phyloP scores from a whole-genome alignment of 2,329 filamentous ascomycete species.

The Colletotrichum sidae region DNA sequence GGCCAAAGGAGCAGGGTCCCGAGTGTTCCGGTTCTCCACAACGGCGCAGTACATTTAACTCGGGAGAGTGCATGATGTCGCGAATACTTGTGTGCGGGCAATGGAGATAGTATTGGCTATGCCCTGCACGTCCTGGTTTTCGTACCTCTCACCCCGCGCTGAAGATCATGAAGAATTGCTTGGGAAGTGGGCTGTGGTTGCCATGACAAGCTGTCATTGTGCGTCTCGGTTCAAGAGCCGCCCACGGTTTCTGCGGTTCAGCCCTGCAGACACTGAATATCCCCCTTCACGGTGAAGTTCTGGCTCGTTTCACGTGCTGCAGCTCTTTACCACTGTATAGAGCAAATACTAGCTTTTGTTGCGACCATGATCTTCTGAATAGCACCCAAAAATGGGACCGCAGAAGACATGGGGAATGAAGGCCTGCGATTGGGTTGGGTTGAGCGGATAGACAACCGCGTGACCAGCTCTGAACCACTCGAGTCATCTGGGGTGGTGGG shows the following conservation, averaged over 20 bases:
- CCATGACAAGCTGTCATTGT: slow-evolving; percentile 23
- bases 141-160: slow-evolving; percentile 29
- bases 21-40: slow-evolving; percentile 23
- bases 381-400: slow-evolving; percentile 7
- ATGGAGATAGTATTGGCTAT: slow-evolving; percentile 23
- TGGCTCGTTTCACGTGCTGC: slow-evolving; percentile 33
- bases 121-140: slow-evolving; percentile 25
- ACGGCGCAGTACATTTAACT: not conserved
- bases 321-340: slow-evolving; percentile 10
- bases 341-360: slow-evolving; percentile 13
- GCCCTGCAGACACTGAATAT: slow-evolving; percentile 28
- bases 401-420: not conserved
- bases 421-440: slow-evolving; percentile 5
- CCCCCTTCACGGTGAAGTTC: slow-evolving; percentile 15
- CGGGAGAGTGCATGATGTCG: slow-evolving; percentile 12
- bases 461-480: slow-evolving; percentile 26
- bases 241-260: slow-evolving; percentile 22
- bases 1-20: slow-evolving; percentile 13
- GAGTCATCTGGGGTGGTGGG: slow-evolving; percentile 5
- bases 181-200: slow-evolving; percentile 5
- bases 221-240: slow-evolving; percentile 16
- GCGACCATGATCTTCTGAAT: slow-evolving; percentile 2
- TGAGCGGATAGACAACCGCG: slow-evolving; percentile 9
- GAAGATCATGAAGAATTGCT: slow-evolving; percentile 5
- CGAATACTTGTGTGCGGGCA: slow-evolving; percentile 7